These are phyloP conservation scores for Candida piceae DNA, from an alignment of 805 yeast genomes.

Conservation along the genomic window DNA sequence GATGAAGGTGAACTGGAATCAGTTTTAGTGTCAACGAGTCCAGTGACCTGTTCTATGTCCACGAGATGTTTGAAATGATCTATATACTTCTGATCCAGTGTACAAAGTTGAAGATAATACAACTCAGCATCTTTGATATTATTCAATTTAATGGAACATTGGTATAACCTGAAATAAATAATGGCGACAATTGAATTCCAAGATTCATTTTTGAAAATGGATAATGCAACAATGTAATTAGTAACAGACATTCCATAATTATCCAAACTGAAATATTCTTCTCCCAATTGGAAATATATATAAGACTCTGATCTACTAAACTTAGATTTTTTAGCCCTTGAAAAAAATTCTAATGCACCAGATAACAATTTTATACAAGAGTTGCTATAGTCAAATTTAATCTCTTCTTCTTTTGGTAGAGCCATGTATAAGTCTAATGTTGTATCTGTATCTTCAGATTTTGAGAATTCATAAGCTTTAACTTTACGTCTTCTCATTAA, in stretches of 20 bases:
- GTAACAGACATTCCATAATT: slow-evolving; percentile 39
- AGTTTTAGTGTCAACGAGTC: slow-evolving; percentile 1
- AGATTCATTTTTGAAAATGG: slow-evolving; percentile 33
- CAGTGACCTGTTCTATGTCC: slow-evolving; percentile 1
- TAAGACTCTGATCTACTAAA: slow-evolving; percentile 38
- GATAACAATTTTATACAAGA: slow-evolving; percentile 28
- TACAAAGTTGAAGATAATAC: slow-evolving; percentile 30
- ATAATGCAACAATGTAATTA: slow-evolving; percentile 35
- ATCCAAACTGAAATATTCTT: slow-evolving; percentile 31
- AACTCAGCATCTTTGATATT: slow-evolving; percentile 30
- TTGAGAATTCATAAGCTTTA: no score
- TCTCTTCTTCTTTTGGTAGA: slow-evolving; percentile 21
- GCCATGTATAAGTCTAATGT: no score
- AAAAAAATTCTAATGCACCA: slow-evolving; percentile 33
- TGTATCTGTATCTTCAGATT: no score
- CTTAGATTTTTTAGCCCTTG: slow-evolving; percentile 29
- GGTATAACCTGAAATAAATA: slow-evolving; percentile 33
- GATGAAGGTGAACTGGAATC: slow-evolving; percentile 1
- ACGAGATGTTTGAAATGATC: slow-evolving; percentile 2
- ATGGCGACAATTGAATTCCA: slow-evolving; percentile 35
- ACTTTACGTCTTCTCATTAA: slow-evolving; percentile 24
- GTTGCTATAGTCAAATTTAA: slow-evolving; percentile 14
- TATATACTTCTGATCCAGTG: slow-evolving; percentile 15
- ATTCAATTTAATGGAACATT: slow-evolving; percentile 32
- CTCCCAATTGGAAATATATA: slow-evolving; percentile 48